A percentile compares a stretch with the other conserved stretches of the same genome.
phyloP scores from a whole-genome alignment of 2,329 filamentous ascomycete genomes.

The Trichoderma polysporum region DNA sequence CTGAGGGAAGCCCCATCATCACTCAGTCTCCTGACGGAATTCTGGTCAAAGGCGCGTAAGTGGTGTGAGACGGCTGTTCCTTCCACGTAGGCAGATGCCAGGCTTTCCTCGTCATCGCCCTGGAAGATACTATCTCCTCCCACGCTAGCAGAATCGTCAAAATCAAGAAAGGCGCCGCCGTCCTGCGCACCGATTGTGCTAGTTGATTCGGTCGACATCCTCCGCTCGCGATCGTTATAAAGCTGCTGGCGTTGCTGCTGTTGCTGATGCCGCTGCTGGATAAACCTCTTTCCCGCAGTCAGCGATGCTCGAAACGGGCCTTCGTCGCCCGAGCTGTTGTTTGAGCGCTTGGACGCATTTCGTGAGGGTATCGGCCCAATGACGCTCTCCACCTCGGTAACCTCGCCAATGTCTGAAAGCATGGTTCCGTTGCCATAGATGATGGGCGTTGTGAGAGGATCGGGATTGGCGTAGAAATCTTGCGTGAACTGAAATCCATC shows the following conservation, averaged over 20 bases:
- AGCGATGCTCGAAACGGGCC: slow-evolving; percentile 45
- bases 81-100: slow-evolving; percentile 57
- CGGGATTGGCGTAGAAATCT: slow-evolving; percentile 41
- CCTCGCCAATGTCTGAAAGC: slow-evolving; percentile 64
- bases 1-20: slow-evolving; percentile 70
- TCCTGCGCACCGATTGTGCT: slow-evolving; percentile 59
- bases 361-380: slow-evolving; percentile 43
- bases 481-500: slow-evolving; percentile 46
- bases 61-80: slow-evolving; percentile 38
- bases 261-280: slow-evolving; percentile 43
- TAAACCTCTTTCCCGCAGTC: slow-evolving; percentile 42
- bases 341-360: slow-evolving; percentile 37
- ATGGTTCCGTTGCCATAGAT: slow-evolving; percentile 70
- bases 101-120: slow-evolving; percentile 66
- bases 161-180: slow-evolving; percentile 54
- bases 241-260: slow-evolving; percentile 45
- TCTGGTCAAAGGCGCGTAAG: slow-evolving; percentile 18
- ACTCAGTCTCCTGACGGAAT: slow-evolving; percentile 23
- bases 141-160: slow-evolving; percentile 61
- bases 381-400: slow-evolving; percentile 54
- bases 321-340: slow-evolving; percentile 36
- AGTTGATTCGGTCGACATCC: slow-evolving; percentile 58
- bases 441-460: slow-evolving; percentile 58
- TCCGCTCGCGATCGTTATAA: slow-evolving; percentile 47
- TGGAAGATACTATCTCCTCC: slow-evolving; percentile 64